Base-by-base conservation (phyloP, 129 eudicot species). In the Escallonia herrerae region DNA sequence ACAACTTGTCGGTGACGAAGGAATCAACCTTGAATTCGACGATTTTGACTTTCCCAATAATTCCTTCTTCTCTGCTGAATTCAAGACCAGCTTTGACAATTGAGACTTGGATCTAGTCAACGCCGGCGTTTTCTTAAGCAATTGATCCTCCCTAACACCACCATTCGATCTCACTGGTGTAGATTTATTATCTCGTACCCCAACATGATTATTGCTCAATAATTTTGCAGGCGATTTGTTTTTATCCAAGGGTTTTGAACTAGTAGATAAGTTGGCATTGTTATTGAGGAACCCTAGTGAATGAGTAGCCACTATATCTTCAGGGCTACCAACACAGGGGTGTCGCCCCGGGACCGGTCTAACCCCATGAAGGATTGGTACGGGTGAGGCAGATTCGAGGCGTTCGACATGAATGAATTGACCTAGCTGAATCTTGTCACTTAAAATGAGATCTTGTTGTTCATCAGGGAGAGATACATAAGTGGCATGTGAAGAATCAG, bases 401-500 rank as follows among this genome's bases (percentile, higher is more conserved):
- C 84, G 65, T 52, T 87, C 95, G 11, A 91, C 97, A 72, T 87
- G 90, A 45, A 91, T 72, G 62, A 80, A 91, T 64, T 91, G 97
- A 70, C 97, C 97, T 61, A 91, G 72, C 63, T 91, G 95, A 46
- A 91, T 85, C 76, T 81, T 83, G 69, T 91, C 96, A 72, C 96
- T 87, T 12, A 79, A 62, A 72, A 91, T 91, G 12, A 91, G 75
- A 72, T 90, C 97, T 70, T 82, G 78, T 57, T 87, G 84, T 62
- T 90, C 87, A 84, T 91, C 94, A 72, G 96, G 95, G 8, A 91
- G 74, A 65, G 97, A 85, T 0, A 91, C 97, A 70, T 91, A 91
- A 44, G 96, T 91, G 65, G 96, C 97, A 67, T 91, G 97, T 69
- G 96, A 91, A 8, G 96, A 91, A 74, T 91, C 97, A 3, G 97